Evolutionary conservation across 2,329 filamentous ascomycete genomes (phyloP).

Genomic region (Aspergillus hortae): DNA sequence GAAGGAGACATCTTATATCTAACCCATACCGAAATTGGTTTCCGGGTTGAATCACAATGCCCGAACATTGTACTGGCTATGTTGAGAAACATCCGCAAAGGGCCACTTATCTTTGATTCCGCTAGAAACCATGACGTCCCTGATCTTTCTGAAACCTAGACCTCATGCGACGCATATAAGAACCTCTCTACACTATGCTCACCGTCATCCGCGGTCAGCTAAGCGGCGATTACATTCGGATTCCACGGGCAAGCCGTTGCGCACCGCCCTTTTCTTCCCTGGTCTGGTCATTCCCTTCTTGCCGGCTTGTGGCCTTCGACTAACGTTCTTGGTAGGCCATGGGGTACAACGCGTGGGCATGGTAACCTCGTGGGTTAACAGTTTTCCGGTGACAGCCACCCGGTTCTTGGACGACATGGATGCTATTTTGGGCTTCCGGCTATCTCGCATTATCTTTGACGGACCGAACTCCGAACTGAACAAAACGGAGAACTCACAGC

Average conservation of each 20-base stretch:
- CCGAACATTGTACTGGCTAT: background rate
- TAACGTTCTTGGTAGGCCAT: conserved; percentile 59
- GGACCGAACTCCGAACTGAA: conserved; percentile 76
- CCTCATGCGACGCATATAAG: background rate
- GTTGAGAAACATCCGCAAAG: conserved; percentile 13
- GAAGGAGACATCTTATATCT: too few relatives aligned
- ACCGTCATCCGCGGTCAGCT: background rate
- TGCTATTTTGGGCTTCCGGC: conserved; percentile 65
- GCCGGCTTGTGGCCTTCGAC: conserved; percentile 3
- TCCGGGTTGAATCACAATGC: conserved; percentile 1
- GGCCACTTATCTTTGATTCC: conserved; percentile 11
- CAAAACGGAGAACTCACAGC: conserved; percentile 82
- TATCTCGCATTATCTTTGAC: conserved; percentile 73
- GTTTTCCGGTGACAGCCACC: conserved; percentile 73
- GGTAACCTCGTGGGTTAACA: conserved; percentile 78
- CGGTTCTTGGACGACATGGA: conserved; percentile 86
- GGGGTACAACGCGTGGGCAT: conserved; percentile 88
- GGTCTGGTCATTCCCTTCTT: conserved; percentile 24
- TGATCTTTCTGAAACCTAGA: conserved; percentile 1
- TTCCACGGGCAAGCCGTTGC: conserved; percentile 20
- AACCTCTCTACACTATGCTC: conserved; percentile 2
- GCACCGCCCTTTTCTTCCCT: conserved; percentile 48
- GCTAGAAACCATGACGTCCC: conserved; percentile 20
- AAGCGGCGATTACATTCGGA: conserved; percentile 5
- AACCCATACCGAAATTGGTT: too few relatives aligned